Evolutionary conservation across 192 early-diverging fungal species (phyloP).

Genomic region (Tieghemiomyces parasiticus): DNA sequence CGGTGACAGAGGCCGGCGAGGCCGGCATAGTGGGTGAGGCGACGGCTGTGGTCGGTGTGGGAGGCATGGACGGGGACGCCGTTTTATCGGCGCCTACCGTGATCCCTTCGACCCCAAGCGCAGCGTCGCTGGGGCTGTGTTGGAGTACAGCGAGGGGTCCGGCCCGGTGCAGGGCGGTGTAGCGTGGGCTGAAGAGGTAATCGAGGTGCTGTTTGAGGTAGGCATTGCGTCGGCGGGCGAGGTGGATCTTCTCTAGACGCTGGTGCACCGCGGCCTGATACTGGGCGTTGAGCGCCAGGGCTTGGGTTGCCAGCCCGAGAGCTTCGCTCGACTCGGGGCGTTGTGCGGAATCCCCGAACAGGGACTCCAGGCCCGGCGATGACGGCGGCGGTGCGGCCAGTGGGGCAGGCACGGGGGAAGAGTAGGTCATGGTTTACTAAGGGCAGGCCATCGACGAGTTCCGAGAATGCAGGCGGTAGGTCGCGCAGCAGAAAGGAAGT

Average conservation of each 20-base stretch:
- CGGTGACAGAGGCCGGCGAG: too few species aligned
- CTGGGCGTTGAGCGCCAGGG: constrained; percentile 29
- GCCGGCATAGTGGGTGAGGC: constrained; percentile 12
- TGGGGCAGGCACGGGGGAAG: too few species aligned
- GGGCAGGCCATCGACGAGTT: too few species aligned
- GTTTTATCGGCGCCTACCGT: constrained; percentile 10
- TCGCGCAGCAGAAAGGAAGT: too few species aligned
- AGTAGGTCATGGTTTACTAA: too few species aligned
- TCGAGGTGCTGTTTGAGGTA: constrained; percentile 23
- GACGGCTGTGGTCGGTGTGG: constrained; percentile 18
- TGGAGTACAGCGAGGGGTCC: constrained; percentile 16
- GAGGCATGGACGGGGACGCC: constrained; percentile 16
- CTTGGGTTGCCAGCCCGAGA: too few species aligned
- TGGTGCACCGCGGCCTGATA: constrained; percentile 24
- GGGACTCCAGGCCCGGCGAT: too few species aligned
- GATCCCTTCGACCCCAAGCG: not conserved
- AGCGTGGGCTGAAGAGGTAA: constrained; percentile 24
- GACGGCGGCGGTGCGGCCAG: too few species aligned
- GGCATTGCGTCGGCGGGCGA: constrained; percentile 28
- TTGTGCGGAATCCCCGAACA: too few species aligned
- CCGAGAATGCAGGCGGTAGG: too few species aligned
- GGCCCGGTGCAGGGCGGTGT: constrained; percentile 19
- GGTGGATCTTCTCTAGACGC: constrained; percentile 30
- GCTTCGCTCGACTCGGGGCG: too few species aligned
- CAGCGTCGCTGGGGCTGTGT: not conserved